Conservation (phyloP, 352 stramenopile genomes). For the Phytophthora litchii region DNA sequence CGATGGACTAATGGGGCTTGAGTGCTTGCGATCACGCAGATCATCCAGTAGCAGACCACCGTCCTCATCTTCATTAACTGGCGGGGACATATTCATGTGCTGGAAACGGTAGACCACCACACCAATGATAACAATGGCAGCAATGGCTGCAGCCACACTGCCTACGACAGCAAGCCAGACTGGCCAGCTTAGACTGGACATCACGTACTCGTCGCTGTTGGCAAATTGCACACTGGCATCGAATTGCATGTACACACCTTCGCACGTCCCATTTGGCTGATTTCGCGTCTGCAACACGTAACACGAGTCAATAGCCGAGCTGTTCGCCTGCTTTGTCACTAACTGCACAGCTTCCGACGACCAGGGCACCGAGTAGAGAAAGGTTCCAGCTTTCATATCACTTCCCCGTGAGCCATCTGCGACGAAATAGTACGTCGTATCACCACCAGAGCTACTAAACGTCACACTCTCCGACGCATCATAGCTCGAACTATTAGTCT, state of each 20-base stretch:
- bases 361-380: conserved; percentile 59
- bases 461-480: conserved; percentile 14
- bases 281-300: conserved; percentile 80
- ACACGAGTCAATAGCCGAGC: conserved; percentile 52
- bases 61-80: conserved; percentile 30
- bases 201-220: conserved; percentile 61
- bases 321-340: conserved; percentile 38
- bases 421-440: conserved; percentile 67
- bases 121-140: conserved; percentile 48
- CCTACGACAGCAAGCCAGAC: conserved; percentile 62
- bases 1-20: conserved; percentile 10
- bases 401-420: conserved; percentile 69
- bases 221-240: conserved; percentile 62
- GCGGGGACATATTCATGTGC: conserved; percentile 27
- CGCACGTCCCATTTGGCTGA: conserved; percentile 58
- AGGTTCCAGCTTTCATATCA: conserved; percentile 70
- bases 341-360: conserved; percentile 27
- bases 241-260: conserved; percentile 72
- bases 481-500: conserved; percentile 42
- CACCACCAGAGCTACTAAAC: conserved; percentile 13
- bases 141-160: conserved; percentile 58
- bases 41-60: conserved; percentile 44
- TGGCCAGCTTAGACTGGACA: conserved; percentile 58
- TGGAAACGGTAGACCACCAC: conserved; percentile 58
- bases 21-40: conserved; percentile 16